phyloP scores from a whole-genome alignment of 164 flowering plant species.

The Stephania cephalantha region DNA sequence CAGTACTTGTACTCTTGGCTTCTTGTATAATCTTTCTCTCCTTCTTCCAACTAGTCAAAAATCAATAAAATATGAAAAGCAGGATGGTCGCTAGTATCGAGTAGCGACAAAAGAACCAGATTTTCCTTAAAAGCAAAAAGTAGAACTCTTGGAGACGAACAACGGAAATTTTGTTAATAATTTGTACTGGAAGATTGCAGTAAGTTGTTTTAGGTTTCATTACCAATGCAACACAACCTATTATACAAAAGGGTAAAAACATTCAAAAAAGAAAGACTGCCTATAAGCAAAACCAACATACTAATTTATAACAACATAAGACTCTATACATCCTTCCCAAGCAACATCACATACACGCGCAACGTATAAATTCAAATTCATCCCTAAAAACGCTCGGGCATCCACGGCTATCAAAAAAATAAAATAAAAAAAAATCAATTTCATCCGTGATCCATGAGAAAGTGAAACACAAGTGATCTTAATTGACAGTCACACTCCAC shows the following conservation, averaged over 20 bases:
- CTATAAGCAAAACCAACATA: background rate
- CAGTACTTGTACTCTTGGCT: conserved; percentile 89
- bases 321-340: background rate
- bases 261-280: background rate
- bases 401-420: too few species aligned
- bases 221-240: background rate
- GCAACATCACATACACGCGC: background rate
- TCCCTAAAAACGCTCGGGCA: background rate
- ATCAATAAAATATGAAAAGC: background rate
- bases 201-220: background rate
- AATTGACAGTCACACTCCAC: background rate
- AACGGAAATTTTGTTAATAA: background rate
- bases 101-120: background rate
- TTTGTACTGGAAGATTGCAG: background rate
- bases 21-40: conserved; percentile 74
- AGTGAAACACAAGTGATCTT: background rate
- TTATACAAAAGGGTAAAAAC: background rate
- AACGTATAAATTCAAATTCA: background rate
- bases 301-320: too few species aligned
- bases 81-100: background rate
- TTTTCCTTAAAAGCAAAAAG: background rate
- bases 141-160: background rate
- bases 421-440: background rate
- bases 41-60: conserved; percentile 74
- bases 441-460: background rate